These are phyloP conservation scores for Ustulina deusta DNA, from an alignment of 2,329 filamentous ascomycete genomes.

Conservation along the genomic window DNA sequence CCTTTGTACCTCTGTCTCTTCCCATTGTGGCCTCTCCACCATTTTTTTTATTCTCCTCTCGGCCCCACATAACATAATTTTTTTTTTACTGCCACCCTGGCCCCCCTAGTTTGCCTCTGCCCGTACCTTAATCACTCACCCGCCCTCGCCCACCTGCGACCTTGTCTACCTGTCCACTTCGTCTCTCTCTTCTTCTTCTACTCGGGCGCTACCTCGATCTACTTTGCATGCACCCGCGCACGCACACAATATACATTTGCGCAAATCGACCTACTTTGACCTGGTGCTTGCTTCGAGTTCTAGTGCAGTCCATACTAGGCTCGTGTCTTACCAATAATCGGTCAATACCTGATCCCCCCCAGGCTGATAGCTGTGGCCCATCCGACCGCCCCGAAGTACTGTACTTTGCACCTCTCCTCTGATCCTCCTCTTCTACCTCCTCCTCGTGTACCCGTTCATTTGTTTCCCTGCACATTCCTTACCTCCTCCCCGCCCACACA, in stretches of 20 bases:
- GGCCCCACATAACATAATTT: slow-evolving; percentile 23
- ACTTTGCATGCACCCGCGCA: slow-evolving; percentile 42
- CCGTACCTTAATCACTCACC: slow-evolving; percentile 37
- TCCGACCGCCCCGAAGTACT: slow-evolving; percentile 30
- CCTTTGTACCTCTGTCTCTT: not conserved
- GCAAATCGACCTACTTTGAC: slow-evolving; percentile 30
- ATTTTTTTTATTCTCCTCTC: slow-evolving; percentile 24
- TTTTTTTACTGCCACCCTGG: slow-evolving; percentile 28
- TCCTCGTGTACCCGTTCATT: slow-evolving; percentile 34
- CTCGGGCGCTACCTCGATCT: slow-evolving; percentile 42
- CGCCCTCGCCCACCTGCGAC: slow-evolving; percentile 36
- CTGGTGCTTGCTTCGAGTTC: slow-evolving; percentile 6
- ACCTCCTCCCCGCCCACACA: slow-evolving; percentile 22
- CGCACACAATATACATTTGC: slow-evolving; percentile 38
- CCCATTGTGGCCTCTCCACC: slow-evolving; percentile 16
- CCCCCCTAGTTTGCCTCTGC: slow-evolving; percentile 33
- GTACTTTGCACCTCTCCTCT: slow-evolving; percentile 26
- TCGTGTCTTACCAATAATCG: slow-evolving; percentile 34
- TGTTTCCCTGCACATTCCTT: slow-evolving; percentile 37
- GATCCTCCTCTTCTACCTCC: slow-evolving; percentile 32
- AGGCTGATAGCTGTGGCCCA: slow-evolving; percentile 20
- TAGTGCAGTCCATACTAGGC: not conserved
- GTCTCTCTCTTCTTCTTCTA: slow-evolving; percentile 37
- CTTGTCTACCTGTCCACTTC: slow-evolving; percentile 43
- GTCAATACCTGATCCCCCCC: slow-evolving; percentile 14